Base-by-base conservation (phyloP, 106 monocot genomes). In the Gastrodia elata region DNA sequence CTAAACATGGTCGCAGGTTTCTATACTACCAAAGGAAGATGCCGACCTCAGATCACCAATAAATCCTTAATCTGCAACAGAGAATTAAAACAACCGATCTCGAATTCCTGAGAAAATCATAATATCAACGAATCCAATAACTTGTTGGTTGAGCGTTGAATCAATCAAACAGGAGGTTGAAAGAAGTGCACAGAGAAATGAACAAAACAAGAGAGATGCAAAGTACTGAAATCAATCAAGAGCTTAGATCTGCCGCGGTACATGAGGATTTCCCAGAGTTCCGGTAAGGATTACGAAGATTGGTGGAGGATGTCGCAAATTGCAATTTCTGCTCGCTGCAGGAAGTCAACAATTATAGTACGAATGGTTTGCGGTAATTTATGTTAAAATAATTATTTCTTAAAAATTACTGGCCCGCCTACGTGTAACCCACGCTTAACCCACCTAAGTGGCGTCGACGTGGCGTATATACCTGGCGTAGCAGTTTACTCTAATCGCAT, bases 1-100 rank as follows among this genome's bases (percentile, higher is more conserved):
- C 27, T 79, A 76, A 94, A 91, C 91, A 94, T 88, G 27, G 40
- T 68, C 26, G 67, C 67, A 35, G 61, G 32, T 7, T 32, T 61
- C 61, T 61, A 30, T 13, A 61, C 32, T 37, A 16, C 67, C 67
- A 67, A 38, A 38, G 67, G 6, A 38, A 18, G 34, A 67, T 1
- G n/a, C 37, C 67, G 32, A 67, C n/a, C 20, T 36, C 67, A 38
- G 37, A 36, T 67, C 37, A 36, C 67, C 67, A 36, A 30, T 61
- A 61, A 61, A 61, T 2, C 52, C 61, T 61, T 8, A 61, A 61
- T 13, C 27, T 61, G 61, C 4, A 30, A 61, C 14, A 32, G 30
- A 61, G 10, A 32, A 61, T 61, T 14, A 61, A 61, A n/a, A 3
- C 8, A 52, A 22, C 3, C 30, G 61, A 61, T 61, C 61, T 32